Percentiles rank a stretch among this genome's conserved stretches.
Conservation (phyloP, 331 rosid genomes). For the Malus hybrid region DNA sequence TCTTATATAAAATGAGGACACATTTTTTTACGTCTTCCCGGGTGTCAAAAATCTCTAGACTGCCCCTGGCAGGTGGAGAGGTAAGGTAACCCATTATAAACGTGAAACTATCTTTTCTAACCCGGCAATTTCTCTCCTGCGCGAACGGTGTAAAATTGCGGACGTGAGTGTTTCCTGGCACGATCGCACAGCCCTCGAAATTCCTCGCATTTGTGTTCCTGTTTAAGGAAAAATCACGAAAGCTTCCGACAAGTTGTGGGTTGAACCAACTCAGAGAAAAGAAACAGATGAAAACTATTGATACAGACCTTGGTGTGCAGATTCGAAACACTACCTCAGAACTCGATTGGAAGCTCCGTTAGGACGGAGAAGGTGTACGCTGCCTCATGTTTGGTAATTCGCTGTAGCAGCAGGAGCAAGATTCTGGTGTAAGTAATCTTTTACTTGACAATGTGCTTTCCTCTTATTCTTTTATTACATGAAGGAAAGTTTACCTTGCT, state of each 20-base stretch:
- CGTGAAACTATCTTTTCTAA: conserved; percentile 20
- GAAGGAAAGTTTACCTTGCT: conserved; percentile 24
- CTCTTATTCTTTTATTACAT: conserved; percentile 47
- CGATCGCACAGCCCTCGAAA: conserved; percentile 27
- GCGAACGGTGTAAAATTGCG: conserved; percentile 32
- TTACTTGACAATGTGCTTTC: conserved; percentile 12
- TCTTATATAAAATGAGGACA: no score
- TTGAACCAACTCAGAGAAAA: not conserved
- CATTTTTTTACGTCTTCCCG: no score
- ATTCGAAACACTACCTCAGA: not conserved
- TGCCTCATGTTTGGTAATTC: not conserved
- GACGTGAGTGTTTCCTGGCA: conserved; percentile 34
- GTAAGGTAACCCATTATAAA: conserved; percentile 23
- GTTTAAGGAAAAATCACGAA: not conserved
- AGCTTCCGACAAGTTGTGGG: not conserved
- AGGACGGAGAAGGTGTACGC: conserved; percentile 1
- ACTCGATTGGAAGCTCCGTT: conserved; percentile 3
- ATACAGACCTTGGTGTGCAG: conserved; percentile 7
- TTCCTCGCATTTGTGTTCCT: conserved; percentile 45
- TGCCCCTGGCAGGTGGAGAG: no score
- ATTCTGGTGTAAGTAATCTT: not conserved
- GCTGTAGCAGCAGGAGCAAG: no score
- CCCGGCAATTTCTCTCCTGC: conserved; percentile 31
- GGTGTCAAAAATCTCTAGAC: no score
- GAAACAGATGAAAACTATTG: not conserved